Base-by-base conservation (phyloP, 2,329 filamentous ascomycete species). In the Pseudocercospora fuligena region DNA sequence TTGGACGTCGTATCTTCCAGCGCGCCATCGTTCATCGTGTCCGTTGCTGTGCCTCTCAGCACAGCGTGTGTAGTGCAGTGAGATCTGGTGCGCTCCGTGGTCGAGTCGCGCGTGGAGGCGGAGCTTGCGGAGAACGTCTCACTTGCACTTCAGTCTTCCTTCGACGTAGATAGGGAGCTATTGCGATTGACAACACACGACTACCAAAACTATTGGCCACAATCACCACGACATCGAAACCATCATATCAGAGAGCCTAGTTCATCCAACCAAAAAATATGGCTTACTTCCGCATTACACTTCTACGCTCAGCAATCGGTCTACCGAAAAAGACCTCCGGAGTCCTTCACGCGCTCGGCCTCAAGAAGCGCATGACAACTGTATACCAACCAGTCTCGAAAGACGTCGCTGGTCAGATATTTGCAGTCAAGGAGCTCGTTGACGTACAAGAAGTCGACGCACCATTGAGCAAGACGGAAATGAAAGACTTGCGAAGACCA, bases 401-500 rank as follows among this genome's bases (percentile, higher is more conserved):
- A 49, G 89, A 93, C 72, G 89, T 92, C 69, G 94, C 94, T 9
- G 94, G 94, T 77, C 93, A 96, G 83, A 92, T 97, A 76, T 90
- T 97, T 85, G 90, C 91, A 80, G 93, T 97, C 74, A 97, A 97
- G 84, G 94, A 97, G 82, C 84, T 97, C 69, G 92, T 97, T 54
- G 85, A 88, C 62, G 93, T 97, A 40, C 84, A 89, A 72, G 93
- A 97, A 82, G 92, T 96, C 53, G 88, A 89, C 36, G 78, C 81
- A 68, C 79, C 85, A 33, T 78, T 92, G 80, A 89, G 85, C 7
- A 87, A 88, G 76, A 80, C 82, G 64, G 87, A 97, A 82, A 85
- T 97, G 75, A 89, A 88, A 81, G 87, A 85, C 60, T 84, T 87
- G 80, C 83, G 94, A 79, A 88, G 86, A 79, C 93, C 93, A 2